A percentile compares a stretch with the other conserved stretches of the same genome.
phyloP scores from a whole-genome alignment of 108 stramenopile genomes.

The Epithemia pelagica region DNA sequence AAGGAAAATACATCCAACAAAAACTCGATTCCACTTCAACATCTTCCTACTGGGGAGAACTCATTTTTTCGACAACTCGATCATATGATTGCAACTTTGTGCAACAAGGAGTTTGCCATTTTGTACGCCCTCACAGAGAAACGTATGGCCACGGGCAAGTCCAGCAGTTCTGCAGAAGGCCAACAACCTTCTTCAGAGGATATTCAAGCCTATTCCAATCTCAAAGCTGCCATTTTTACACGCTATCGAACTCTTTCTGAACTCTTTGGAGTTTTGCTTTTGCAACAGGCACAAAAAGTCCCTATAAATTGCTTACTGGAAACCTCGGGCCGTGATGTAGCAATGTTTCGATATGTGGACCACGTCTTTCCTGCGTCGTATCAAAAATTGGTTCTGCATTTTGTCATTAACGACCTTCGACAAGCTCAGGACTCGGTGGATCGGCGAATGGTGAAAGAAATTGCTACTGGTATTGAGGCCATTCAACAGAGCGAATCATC shows the following conservation, averaged over 20 bases:
- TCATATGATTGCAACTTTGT: constrained; percentile 76
- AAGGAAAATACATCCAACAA: not conserved
- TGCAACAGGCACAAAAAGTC: constrained; percentile 51
- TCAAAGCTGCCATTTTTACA: constrained; percentile 82
- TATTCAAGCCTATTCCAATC: constrained; percentile 54
- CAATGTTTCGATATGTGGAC: constrained; percentile 85
- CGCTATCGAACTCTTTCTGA: constrained; percentile 77
- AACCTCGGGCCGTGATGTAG: constrained; percentile 77
- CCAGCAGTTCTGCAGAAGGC: not conserved
- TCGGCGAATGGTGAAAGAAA: constrained; percentile 72
- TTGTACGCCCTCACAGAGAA: constrained; percentile 56
- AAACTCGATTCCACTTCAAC: not conserved
- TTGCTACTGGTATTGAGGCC: constrained; percentile 44
- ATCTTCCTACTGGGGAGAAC: constrained; percentile 48
- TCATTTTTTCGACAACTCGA: constrained; percentile 87
- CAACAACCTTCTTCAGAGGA: constrained; percentile 29
- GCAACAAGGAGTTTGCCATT: constrained; percentile 66
- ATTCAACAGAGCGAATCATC: constrained; percentile 2
- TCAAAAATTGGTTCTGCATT: constrained; percentile 77
- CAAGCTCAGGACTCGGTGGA: constrained; percentile 71
- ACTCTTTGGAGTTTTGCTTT: constrained; percentile 58
- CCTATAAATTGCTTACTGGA: constrained; percentile 74
- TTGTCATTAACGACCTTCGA: constrained; percentile 69
- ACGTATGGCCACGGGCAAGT: constrained; percentile 20
- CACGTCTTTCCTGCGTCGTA: constrained; percentile 62